Evolutionary conservation across 78 protist species (phyloP).

Genomic region (Carpediemonas membranifera): DNA sequence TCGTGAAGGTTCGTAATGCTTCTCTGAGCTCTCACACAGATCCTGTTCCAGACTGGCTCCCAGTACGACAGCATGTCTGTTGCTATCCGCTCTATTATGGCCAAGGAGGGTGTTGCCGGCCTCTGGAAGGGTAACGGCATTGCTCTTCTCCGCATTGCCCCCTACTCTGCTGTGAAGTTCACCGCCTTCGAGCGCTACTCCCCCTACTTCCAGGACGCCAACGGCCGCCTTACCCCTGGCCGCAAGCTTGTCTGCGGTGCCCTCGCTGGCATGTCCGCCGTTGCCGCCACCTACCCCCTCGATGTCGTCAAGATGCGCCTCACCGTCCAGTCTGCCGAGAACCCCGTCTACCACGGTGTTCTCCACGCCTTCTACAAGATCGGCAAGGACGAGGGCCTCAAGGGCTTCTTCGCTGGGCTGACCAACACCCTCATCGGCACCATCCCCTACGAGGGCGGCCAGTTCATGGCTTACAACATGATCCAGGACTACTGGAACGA

Average conservation of each 20-base stretch:
- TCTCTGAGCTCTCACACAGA: neutral
- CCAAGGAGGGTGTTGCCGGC: neutral
- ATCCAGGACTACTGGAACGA: neutral
- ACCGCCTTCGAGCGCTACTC: constrained; percentile 11
- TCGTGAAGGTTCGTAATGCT: neutral
- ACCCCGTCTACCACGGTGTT: neutral
- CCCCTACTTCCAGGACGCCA: neutral
- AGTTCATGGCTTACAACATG: neutral
- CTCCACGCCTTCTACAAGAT: neutral
- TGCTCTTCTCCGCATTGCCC: neutral
- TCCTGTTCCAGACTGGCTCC: neutral
- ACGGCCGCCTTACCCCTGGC: neutral
- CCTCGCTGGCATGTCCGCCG: constrained; percentile 13
- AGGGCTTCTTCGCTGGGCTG: neutral
- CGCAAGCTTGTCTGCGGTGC: constrained; percentile 1
- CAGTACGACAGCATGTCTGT: neutral
- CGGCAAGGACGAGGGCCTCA: neutral
- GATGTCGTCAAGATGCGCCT: constrained; percentile 2
- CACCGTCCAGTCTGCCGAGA: neutral
- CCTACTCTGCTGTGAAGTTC: constrained; percentile 12
- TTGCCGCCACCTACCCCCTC: constrained; percentile 10
- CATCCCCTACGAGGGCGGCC: constrained; percentile 5
- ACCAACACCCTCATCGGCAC: neutral
- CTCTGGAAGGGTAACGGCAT: constrained; percentile 13
- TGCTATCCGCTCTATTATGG: neutral